phyloP scores from a whole-genome alignment of 768 basidiomycete species.

The Tricholoma sp. region DNA sequence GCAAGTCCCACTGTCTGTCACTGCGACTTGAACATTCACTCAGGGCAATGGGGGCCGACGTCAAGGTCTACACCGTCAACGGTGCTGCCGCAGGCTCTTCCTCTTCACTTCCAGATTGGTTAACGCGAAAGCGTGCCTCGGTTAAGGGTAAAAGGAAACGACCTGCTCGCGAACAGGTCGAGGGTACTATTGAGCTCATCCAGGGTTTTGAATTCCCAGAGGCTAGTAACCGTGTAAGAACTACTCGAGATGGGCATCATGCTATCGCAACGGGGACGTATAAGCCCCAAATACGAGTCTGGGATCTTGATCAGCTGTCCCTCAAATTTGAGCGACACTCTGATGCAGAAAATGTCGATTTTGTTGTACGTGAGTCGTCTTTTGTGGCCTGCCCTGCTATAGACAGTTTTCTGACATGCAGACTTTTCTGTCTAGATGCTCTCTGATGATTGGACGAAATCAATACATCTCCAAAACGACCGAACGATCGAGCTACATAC shows the following conservation, averaged over 20 bases:
- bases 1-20: no score
- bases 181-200: constrained; percentile 85
- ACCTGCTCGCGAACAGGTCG: constrained; percentile 62
- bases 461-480: constrained; percentile 94
- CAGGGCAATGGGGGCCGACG: constrained; percentile 26
- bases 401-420: background rate
- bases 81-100: constrained; percentile 85
- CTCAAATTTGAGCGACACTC: constrained; percentile 95
- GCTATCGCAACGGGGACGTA: constrained; percentile 94
- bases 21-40: no score
- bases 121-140: constrained; percentile 62
- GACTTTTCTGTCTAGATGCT: constrained; percentile 54
- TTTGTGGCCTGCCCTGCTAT: constrained; percentile 8
- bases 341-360: constrained; percentile 96
- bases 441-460: constrained; percentile 98
- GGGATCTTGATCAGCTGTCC: constrained; percentile 89
- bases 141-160: constrained; percentile 64
- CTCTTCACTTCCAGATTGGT: constrained; percentile 93
- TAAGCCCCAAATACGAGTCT: constrained; percentile 95
- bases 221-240: constrained; percentile 87
- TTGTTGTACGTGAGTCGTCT: constrained; percentile 74
- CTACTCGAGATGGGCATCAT: constrained; percentile 89
- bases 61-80: constrained; percentile 95
- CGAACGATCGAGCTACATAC: constrained; percentile 94
- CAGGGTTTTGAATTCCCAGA: constrained; percentile 98